A percentile compares a stretch with the other conserved stretches of the same genome.
Evolutionary conservation across 352 stramenopile species (phyloP).

Genomic region (Thraustotheca clavata): DNA sequence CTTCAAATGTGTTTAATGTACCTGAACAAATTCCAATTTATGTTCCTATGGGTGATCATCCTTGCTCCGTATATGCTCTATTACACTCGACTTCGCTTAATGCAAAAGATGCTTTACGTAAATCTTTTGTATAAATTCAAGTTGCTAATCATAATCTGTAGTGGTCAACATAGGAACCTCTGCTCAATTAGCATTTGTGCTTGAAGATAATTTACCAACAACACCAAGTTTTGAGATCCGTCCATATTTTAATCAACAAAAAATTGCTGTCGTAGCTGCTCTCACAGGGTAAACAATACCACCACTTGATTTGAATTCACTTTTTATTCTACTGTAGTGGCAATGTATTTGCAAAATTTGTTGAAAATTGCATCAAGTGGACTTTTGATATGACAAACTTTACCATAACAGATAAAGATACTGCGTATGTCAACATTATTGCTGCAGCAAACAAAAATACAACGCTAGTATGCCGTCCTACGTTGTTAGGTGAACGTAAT

Average conservation of each 20-base stretch:
- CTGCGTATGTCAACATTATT: slow-evolving; percentile 49
- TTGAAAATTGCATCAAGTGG: slow-evolving; percentile 51
- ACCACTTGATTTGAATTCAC: background rate
- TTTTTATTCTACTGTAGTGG: slow-evolving; percentile 28
- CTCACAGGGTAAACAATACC: slow-evolving; percentile 68
- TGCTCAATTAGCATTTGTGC: slow-evolving; percentile 61
- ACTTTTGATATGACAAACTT: slow-evolving; percentile 5
- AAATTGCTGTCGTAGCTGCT: slow-evolving; percentile 60
- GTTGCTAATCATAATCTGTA: slow-evolving; percentile 20
- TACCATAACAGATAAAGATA: background rate
- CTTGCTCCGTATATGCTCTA: slow-evolving; percentile 55
- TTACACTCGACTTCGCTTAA: slow-evolving; percentile 28
- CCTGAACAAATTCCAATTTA: slow-evolving; percentile 32
- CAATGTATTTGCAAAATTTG: slow-evolving; percentile 61
- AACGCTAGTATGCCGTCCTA: slow-evolving; percentile 47
- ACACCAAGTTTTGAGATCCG: slow-evolving; percentile 59
- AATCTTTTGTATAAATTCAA: slow-evolving; percentile 10
- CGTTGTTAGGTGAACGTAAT: slow-evolving; percentile 53
- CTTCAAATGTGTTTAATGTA: slow-evolving; percentile 25
- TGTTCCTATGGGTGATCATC: slow-evolving; percentile 72
- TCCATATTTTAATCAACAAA: slow-evolving; percentile 47
- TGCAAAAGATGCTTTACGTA: slow-evolving; percentile 35
- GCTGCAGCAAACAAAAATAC: slow-evolving; percentile 43
- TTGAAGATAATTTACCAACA: slow-evolving; percentile 23
- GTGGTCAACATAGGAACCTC: slow-evolving; percentile 81